Base-by-base conservation (phyloP, 345 rosid species). In the Clausena lansium region DNA sequence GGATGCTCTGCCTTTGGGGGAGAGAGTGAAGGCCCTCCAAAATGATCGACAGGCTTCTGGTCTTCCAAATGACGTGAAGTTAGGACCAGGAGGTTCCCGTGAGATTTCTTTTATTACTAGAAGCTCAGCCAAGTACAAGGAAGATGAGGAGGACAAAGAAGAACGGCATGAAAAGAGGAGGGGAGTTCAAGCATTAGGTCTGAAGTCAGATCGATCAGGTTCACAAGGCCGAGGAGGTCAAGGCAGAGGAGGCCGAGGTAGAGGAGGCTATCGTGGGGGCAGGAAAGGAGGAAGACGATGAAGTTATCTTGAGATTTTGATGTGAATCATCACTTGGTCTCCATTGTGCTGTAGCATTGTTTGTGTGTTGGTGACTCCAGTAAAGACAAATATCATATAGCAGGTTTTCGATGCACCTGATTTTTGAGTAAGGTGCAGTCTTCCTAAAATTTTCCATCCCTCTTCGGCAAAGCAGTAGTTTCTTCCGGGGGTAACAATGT, bases 41-140 rank as follows among this genome's bases (percentile, higher is more conserved):
- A 84, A 81, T 9, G 82, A 72, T 63, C 83, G 67, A 8, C 82
- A 55, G 64, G 58, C 74, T 54, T 83, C 84, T 28, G 88, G 90
- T 58, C 64, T 64, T 35, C 74, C 86, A 13, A 86, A 78, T 19
- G 87, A 83, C 30, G 89, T 96, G 36, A 93, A 92, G 83, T 83
- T 90, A 67, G 98, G 98, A 67, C 91, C 92, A 8, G 98, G 99
- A 70, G 98, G 97, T 32, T 96, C 98, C 1, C 82, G 98, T 20
- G 97, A 96, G 83, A 87, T 93, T 78, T 93, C 97, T 41, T 93
- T 93, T 78, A 50, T 70, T n/a, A 57, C 98, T 45, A 87, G 85
- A 85, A 88, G 90, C 82, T 85, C 84, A 0, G 88, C 87, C 30
- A 91, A 80, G 72, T 91, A 90, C 84, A 81, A 82, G 54, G 95